Base-by-base conservation (phyloP, 257 asterid species). In the Nicotiana tabacum region DNA sequence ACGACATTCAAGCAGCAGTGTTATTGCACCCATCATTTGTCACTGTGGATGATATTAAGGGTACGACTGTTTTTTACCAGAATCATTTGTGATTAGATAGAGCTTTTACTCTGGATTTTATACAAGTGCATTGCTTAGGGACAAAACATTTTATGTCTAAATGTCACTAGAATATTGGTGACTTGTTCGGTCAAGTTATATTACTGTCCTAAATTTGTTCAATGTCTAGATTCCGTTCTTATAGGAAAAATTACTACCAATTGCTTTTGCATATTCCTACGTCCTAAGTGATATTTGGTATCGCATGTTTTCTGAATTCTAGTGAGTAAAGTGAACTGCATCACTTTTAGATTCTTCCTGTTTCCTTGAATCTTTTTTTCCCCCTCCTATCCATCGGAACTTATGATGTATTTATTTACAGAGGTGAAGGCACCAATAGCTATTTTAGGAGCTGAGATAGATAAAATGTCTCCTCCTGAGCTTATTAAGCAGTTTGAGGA, bases 391-490 rank as follows among this genome's bases (percentile, higher is more conserved):
- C 37, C 6, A 53, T 10, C 4, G 6, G 60, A 30, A 33, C 35
- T 83, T 53, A 83, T 39, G 17, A 29, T 24, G n/a, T 56, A 24
- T 66, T 80, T 67, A 57, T 39, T 77, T 77, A 66, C 89, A 92
- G 95, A 88, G 83, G 92, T 91, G 57, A 87, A 84, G 84, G 87
- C 81, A 24, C 93, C 95, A 33, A 67, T 89, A 77, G 87, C 95
- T 79, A 86, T 91, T 79, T 81, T 91, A 77, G 97, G 93, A 83
- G 97, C 94, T 17, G 94, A 90, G 88, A 43, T 78, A 9, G 97
- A 91, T 85, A 27, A 83, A 0, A 5, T 55, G 64, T 77, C 92
- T 76, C 92, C 93, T 29, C 95, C 91, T 2, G 88, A 87, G 86
- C 91, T 92, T 53, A 56, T 89, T 33, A 90, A 87, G 69, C 77